Percentiles rank a stretch among this genome's conserved stretches.
phyloP scores from a whole-genome alignment of 2,329 filamentous ascomycete species.

The Aureobasidium sp. region DNA sequence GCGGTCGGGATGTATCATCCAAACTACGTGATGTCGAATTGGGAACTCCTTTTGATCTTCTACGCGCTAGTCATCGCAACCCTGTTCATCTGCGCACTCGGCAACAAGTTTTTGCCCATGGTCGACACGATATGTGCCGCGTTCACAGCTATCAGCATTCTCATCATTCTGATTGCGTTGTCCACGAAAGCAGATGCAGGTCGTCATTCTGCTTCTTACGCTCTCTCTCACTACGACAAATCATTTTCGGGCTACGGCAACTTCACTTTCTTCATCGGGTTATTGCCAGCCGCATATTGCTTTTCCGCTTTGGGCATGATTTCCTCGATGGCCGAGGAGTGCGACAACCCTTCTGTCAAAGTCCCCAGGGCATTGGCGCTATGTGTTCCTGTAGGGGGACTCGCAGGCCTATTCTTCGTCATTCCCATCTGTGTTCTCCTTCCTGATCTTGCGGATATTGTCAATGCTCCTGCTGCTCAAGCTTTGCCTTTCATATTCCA shows the following conservation, averaged over 20 bases:
- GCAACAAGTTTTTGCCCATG: slow-evolving; percentile 59
- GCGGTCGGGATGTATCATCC: slow-evolving; percentile 43
- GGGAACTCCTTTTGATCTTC: slow-evolving; percentile 67
- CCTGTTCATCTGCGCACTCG: slow-evolving; percentile 59
- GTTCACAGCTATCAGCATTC: slow-evolving; percentile 50
- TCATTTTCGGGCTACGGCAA: slow-evolving; percentile 51
- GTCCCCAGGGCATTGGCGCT: slow-evolving; percentile 48
- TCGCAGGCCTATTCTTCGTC: slow-evolving; percentile 50
- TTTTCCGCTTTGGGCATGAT: slow-evolving; percentile 54
- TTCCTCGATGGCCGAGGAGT: slow-evolving; percentile 56
- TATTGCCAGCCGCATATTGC: slow-evolving; percentile 41
- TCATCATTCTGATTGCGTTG: slow-evolving; percentile 51
- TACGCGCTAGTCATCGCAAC: slow-evolving; percentile 59
- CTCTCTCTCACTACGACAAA: slow-evolving; percentile 52
- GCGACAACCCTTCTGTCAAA: slow-evolving; percentile 45
- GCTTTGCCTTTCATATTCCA: slow-evolving; percentile 47
- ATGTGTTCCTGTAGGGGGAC: slow-evolving; percentile 47
- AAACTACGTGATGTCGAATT: slow-evolving; percentile 47
- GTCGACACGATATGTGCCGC: slow-evolving; percentile 53
- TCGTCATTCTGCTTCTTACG: slow-evolving; percentile 44
- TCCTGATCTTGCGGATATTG: slow-evolving; percentile 41
- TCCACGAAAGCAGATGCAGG: slow-evolving; percentile 49
- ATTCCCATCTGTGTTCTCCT: slow-evolving; percentile 49
- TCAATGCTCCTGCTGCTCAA: slow-evolving; percentile 41
- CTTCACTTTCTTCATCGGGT: slow-evolving; percentile 58